Evolutionary conservation across 352 stramenopile species (phyloP).

Genomic region (Globisporangium nodosum): DNA sequence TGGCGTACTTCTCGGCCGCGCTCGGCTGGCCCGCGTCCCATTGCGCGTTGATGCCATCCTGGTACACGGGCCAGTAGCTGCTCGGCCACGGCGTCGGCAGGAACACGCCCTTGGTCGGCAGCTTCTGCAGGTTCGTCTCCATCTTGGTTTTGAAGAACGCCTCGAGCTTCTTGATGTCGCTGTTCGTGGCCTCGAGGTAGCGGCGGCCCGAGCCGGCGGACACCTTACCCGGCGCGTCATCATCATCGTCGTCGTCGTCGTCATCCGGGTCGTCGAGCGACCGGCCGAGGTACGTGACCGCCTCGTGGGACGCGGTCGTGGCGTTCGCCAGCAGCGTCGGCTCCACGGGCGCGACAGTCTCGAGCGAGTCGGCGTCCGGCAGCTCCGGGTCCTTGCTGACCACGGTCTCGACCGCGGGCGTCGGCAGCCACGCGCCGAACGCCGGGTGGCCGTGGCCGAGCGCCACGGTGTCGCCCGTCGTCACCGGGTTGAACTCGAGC

Average conservation of each 20-base stretch:
- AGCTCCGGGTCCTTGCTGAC: conserved; percentile 12
- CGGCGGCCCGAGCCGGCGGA: not conserved
- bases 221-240: conserved; percentile 3
- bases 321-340: conserved; percentile 5
- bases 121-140: conserved; percentile 13
- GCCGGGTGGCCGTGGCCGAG: conserved; percentile 7
- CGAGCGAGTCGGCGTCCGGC: not conserved
- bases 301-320: not conserved
- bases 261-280: conserved; percentile 7
- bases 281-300: conserved; percentile 1
- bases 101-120: conserved; percentile 4
- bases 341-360: conserved; percentile 1
- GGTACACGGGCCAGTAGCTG: conserved; percentile 65
- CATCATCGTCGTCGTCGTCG: conserved; percentile 5
- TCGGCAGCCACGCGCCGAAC: not conserved
- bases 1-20: conserved; percentile 20
- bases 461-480: conserved; percentile 4
- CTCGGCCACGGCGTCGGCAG: conserved; percentile 34
- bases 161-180: conserved; percentile 8
- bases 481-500: conserved; percentile 4
- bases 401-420: not conserved
- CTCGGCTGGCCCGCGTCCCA: conserved; percentile 4
- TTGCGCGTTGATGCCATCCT: conserved; percentile 45
- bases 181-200: conserved; percentile 5
- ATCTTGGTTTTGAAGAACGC: conserved; percentile 17